Base-by-base conservation (phyloP, 2,329 filamentous ascomycete species). In the Alternaria infectoria region DNA sequence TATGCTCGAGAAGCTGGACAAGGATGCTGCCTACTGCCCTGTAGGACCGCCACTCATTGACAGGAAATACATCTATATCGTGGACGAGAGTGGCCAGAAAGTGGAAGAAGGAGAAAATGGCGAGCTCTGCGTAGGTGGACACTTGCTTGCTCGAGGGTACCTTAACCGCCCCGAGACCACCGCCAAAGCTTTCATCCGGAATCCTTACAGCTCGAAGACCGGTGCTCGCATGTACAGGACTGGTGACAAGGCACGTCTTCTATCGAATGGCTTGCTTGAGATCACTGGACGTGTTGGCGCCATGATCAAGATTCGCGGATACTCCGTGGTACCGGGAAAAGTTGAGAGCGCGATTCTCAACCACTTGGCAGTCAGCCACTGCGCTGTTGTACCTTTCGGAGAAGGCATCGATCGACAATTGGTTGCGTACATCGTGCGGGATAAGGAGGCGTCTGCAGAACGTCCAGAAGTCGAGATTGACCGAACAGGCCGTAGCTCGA, bases 261-360 rank as follows among this genome's bases (percentile, higher is more conserved):
- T 93, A 7, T 84, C 89, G 0, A 90, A 86, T 2, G 91, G 91
- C 1, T 81, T 89, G 6, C 83, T 93, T 8, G 91, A 93, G 74
- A 93, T 93, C 63, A 93, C 90, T 7, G 91, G 91, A 32, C 88
- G 91, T 55, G 89, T 92, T 1, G 91, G 91, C 13, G 87, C 89
- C 12, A 93, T 93, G 91, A 93, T 93, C 81, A 93, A 93, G 80
- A 86, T 93, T 11, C 88, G 91, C 61, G 91, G 91, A 1, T 93
- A 93, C 74, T 93, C 90, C 1, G 89, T 93, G 4, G 91, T 93
- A 23, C 91, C 91, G 6, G 89, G 89, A 8, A 92, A 92, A 62
- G 91, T 93, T 1, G 90, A 94, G 75, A 90, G 89, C 69, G 88
- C 89, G 6, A 91, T 94, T 61, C 83, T 89, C 59, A 87, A 88